These are phyloP conservation scores for Linnemannia exigua DNA, from an alignment of 192 early-diverging fungal genomes.

Conservation along the genomic window DNA sequence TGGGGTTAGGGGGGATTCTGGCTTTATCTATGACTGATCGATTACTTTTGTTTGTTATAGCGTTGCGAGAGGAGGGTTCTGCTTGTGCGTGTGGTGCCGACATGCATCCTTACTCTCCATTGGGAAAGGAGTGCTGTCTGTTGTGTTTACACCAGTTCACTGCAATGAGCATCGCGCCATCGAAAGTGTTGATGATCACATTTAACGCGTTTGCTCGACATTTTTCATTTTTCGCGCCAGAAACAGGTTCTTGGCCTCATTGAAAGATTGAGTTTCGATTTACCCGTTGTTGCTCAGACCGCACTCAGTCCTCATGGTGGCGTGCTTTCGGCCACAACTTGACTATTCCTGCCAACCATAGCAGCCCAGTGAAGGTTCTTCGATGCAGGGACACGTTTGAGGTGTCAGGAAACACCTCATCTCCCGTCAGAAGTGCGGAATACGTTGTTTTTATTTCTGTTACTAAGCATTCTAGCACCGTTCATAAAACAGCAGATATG, in stretches of 20 bases:
- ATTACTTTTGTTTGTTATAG: not conserved
- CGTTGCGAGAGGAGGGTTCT: not conserved
- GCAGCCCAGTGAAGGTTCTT: not conserved
- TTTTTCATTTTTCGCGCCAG: not conserved
- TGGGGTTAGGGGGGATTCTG: not conserved
- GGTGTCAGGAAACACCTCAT: no score
- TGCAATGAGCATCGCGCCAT: not conserved
- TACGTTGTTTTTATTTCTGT: not conserved
- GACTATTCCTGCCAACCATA: not conserved
- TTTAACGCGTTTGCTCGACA: not conserved
- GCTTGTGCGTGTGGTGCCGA: no score
- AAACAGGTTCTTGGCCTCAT: not conserved
- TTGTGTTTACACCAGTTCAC: not conserved
- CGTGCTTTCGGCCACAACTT: not conserved
- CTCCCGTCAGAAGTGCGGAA: not conserved
- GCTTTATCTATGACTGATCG: not conserved
- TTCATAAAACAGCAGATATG: slow-evolving; percentile 64
- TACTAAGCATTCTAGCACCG: not conserved
- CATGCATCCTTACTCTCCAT: not conserved
- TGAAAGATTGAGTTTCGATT: slow-evolving; percentile 2
- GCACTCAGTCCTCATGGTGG: not conserved
- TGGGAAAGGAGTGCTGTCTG: not conserved
- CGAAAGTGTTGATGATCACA: not conserved
- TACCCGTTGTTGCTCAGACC: not conserved
- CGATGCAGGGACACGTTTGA: not conserved